These are phyloP conservation scores for Thymus quinquecostatus DNA, from an alignment of 257 asterid species.

Conservation along the genomic window DNA sequence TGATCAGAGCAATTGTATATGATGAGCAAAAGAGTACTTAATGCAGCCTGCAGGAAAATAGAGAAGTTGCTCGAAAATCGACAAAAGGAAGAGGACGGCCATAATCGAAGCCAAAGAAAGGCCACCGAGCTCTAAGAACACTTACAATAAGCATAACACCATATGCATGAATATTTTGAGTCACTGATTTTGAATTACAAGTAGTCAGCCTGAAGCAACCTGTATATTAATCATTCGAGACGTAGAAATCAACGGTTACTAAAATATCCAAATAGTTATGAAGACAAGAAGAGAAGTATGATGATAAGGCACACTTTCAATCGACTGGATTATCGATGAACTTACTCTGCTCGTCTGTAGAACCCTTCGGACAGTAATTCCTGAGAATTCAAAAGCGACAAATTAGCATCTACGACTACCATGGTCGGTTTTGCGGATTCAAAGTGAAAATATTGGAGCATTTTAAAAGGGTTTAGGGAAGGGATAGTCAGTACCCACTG, in stretches of 20 bases:
- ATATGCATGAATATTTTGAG: slow-evolving; percentile 81
- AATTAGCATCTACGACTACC: slow-evolving; percentile 16
- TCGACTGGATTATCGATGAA: slow-evolving; percentile 5
- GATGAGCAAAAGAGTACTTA: slow-evolving; percentile 75
- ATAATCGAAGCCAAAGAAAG: background rate
- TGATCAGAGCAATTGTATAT: slow-evolving; percentile 92
- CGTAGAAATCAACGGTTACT: background rate
- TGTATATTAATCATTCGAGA: slow-evolving; percentile 35
- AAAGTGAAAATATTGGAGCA: slow-evolving; percentile 1
- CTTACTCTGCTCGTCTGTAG: slow-evolving; percentile 63
- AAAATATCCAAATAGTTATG: background rate
- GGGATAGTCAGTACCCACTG: slow-evolving; percentile 63
- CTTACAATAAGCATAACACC: slow-evolving; percentile 85
- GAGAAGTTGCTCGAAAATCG: slow-evolving; percentile 3
- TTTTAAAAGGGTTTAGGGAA: slow-evolving; percentile 20
- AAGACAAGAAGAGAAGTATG: background rate
- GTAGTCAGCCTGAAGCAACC: slow-evolving; percentile 78
- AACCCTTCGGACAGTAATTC: slow-evolving; percentile 71
- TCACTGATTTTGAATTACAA: slow-evolving; percentile 59
- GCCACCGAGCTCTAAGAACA: slow-evolving; percentile 16
- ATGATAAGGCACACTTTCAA: background rate
- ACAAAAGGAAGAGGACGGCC: background rate
- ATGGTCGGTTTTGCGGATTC: background rate
- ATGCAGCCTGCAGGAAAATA: slow-evolving; percentile 63
- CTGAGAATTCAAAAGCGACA: slow-evolving; percentile 44